Evolutionary conservation across 2,329 filamentous ascomycete genomes (phyloP).

Genomic region (Ophiostoma ulmi): DNA sequence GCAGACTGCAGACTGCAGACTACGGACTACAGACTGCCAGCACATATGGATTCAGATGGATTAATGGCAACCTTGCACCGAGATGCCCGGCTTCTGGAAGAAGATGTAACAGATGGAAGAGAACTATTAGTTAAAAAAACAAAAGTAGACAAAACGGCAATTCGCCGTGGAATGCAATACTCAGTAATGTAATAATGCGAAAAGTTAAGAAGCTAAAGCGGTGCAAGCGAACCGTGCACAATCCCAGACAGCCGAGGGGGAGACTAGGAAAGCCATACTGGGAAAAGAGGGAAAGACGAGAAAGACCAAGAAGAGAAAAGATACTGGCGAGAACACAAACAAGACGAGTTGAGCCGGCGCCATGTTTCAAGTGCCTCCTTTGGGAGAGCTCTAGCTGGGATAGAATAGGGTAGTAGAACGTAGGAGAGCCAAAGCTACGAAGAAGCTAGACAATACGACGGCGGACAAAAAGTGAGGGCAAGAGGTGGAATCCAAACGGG

Average conservation of each 20-base stretch:
- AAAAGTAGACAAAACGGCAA: not conserved
- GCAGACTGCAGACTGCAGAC: too few species aligned
- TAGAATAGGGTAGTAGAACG: too few species aligned
- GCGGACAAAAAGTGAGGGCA: not conserved
- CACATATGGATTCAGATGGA: too few species aligned
- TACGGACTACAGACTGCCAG: too few species aligned
- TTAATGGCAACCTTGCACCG: too few species aligned
- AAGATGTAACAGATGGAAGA: not conserved
- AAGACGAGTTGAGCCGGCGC: not conserved
- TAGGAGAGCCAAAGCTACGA: not conserved
- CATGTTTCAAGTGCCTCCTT: not conserved
- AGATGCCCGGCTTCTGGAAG: slow-evolving; percentile 1
- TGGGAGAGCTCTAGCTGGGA: not conserved
- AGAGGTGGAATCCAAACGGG: not conserved
- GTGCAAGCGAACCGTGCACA: slow-evolving; percentile 6
- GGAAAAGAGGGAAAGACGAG: not conserved
- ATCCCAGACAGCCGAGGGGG: slow-evolving; percentile 10
- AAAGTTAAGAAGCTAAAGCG: not conserved
- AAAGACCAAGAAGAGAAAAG: not conserved
- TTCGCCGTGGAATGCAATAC: not conserved
- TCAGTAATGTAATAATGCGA: not conserved
- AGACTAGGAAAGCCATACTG: too few species aligned
- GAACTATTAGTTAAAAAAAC: not conserved
- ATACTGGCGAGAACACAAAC: not conserved
- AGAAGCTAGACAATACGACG: not conserved